Base-by-base conservation (phyloP, 1,284 basidiomycete species). In the Melampsora larici-populina region DNA sequence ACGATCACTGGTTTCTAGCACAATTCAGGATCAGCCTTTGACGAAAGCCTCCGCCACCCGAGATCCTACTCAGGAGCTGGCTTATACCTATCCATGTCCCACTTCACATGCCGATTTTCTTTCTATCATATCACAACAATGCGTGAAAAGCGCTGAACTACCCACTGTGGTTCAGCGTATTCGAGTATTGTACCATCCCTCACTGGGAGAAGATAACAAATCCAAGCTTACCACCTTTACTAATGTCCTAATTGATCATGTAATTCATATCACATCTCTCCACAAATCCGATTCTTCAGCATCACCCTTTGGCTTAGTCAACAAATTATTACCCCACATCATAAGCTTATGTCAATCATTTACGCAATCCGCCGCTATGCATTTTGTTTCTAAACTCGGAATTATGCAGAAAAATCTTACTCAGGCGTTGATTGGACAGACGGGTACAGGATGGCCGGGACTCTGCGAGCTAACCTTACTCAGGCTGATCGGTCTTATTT, bases 391-490 rank as follows among this genome's bases (percentile, higher is more conserved):
- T 68, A 98, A 98, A 84, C 87, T 99, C 64, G 86, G 87, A 0
- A 85, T 97, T 13, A 97, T 98, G 93, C 91, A 98, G 84, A 94
- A 94, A 85, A 98, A 98, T 83, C 89, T 99, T 68, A 89, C 89
- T 76, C 89, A 90, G 6, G 95, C 94, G 6, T 86, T 99, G 8
- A 88, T 90, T 2, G 86, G 92, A 0, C 86, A 89, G 17, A 87
- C 92, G 1, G 18, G 43, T 33, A 91, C 89, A 84, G 98, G 94
- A 0, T 97, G 93, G 90, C 97, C 97, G 1, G 90, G 90, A 4
- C 83, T 90, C 0, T 86, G 93, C 3, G 97, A 99, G 83, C 86
- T 99, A 48, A 87, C 88, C 0, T 86, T 99, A 9, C 86, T 99
- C 31, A 89, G 94, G 43, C 84, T 94, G 49, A 88, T 92, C 70